These are phyloP conservation scores for Peribolospora kevripleyi DNA, from an alignment of 768 basidiomycete species.

Conservation along the genomic window DNA sequence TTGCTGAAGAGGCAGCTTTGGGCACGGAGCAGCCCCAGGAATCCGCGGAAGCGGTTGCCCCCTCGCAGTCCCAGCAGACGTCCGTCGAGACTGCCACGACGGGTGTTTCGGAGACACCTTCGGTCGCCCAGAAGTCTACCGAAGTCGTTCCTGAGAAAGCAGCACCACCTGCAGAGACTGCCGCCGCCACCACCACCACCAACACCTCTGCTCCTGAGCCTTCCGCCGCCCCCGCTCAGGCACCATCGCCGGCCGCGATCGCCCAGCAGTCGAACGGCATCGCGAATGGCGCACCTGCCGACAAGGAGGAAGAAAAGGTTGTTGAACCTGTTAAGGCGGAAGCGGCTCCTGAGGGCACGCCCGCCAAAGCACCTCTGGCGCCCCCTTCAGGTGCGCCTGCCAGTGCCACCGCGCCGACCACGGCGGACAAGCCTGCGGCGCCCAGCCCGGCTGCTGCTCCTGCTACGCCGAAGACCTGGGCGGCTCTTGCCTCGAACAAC, in stretches of 20 bases:
- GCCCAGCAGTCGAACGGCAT: constrained; percentile 2
- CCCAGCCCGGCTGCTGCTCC: constrained; percentile 23
- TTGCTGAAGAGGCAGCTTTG: constrained; percentile 22
- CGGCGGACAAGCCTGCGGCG: constrained; percentile 21
- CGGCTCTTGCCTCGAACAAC: constrained; percentile 64
- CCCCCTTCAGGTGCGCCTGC: constrained; percentile 15
- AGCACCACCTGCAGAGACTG: background rate
- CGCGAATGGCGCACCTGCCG: background rate
- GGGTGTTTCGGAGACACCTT: background rate
- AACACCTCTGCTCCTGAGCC: background rate
- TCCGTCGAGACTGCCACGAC: background rate
- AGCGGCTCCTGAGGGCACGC: too few relatives aligned
- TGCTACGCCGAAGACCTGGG: constrained; percentile 57
- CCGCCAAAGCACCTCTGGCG: constrained; percentile 10
- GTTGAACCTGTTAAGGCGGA: too few relatives aligned
- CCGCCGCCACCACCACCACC: constrained; percentile 4
- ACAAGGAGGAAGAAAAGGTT: background rate
- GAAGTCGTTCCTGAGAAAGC: background rate
- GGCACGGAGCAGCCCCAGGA: constrained; percentile 10
- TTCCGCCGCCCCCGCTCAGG: constrained; percentile 5
- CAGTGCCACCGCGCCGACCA: constrained; percentile 14
- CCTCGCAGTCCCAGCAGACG: constrained; percentile 13
- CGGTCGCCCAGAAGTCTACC: background rate
- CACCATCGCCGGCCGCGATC: constrained; percentile 14
- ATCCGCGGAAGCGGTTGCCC: constrained; percentile 13